Evolutionary conservation across 2,329 filamentous ascomycete genomes (phyloP).

Genomic region (Fusarium incarnatum): DNA sequence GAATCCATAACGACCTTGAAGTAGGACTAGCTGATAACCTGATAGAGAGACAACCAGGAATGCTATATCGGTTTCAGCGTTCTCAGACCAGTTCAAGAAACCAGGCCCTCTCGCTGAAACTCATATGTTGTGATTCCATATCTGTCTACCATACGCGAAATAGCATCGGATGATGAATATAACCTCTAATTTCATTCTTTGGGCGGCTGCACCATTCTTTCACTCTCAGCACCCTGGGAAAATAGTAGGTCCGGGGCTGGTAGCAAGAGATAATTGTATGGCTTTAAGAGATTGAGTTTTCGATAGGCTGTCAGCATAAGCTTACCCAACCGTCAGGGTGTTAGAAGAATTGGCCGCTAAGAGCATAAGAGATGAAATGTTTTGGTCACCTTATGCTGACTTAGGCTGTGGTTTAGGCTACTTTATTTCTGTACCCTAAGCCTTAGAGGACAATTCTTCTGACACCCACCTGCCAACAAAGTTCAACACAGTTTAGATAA

Average conservation of each 20-base stretch:
- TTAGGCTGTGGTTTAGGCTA: too few species aligned
- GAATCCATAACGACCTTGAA: not conserved
- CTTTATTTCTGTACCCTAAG: too few species aligned
- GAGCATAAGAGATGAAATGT: too few species aligned
- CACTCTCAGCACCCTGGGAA: rapidly evolving
- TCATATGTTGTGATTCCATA: not conserved
- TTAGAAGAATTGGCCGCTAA: too few species aligned
- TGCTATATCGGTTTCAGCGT: not conserved
- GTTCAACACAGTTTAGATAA: not conserved
- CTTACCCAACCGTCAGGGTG: too few species aligned
- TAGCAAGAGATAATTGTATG: not conserved
- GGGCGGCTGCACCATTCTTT: not conserved
- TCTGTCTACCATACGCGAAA: not conserved
- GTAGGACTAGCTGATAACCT: not conserved
- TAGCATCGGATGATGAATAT: not conserved
- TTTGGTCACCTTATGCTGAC: too few species aligned
- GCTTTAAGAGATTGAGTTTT: not conserved
- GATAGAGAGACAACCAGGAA: not conserved
- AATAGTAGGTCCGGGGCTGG: not conserved
- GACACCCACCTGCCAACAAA: too few species aligned
- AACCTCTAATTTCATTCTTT: not conserved
- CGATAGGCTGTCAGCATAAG: not conserved
- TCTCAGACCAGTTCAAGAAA: not conserved
- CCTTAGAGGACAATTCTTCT: too few species aligned
- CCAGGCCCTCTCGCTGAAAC: not conserved